Evolutionary conservation across 2,329 filamentous ascomycete genomes (phyloP).

Genomic region (Pseudocercospora fijiensis): DNA sequence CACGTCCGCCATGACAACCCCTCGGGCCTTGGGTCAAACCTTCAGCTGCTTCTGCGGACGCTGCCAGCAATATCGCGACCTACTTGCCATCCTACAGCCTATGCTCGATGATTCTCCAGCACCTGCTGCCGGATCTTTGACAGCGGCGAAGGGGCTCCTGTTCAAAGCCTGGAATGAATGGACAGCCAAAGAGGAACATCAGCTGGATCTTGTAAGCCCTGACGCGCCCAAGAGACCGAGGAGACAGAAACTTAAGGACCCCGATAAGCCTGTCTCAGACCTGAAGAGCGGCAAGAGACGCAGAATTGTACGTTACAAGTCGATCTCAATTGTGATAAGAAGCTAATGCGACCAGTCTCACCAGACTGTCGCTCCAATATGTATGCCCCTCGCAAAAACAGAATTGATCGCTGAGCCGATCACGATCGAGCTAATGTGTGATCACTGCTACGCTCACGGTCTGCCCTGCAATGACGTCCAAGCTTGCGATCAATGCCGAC

Average conservation of each 20-base stretch:
- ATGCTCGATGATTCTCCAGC: not conserved
- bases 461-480: constrained; percentile 19
- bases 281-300: not conserved
- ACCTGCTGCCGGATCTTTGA: not conserved
- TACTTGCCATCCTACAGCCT: not conserved
- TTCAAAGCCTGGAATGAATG: not conserved
- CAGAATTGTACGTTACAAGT: not conserved
- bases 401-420: no score
- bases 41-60: not conserved
- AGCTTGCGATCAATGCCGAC: constrained; percentile 20
- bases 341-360: not conserved
- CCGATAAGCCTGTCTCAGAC: not conserved
- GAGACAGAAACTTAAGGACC: not conserved
- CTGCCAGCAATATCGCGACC: not conserved
- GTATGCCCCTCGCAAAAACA: not conserved
- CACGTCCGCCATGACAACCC: no score
- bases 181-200: not conserved
- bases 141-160: not conserved
- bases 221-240: not conserved
- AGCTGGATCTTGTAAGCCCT: not conserved
- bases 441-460: constrained; percentile 18
- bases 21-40: no score
- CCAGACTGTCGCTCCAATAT: not conserved
- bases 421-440: constrained; percentile 11
- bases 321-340: not conserved